Base-by-base conservation (phyloP, 768 basidiomycete genomes). In the Chlorophyllum brunneum region DNA sequence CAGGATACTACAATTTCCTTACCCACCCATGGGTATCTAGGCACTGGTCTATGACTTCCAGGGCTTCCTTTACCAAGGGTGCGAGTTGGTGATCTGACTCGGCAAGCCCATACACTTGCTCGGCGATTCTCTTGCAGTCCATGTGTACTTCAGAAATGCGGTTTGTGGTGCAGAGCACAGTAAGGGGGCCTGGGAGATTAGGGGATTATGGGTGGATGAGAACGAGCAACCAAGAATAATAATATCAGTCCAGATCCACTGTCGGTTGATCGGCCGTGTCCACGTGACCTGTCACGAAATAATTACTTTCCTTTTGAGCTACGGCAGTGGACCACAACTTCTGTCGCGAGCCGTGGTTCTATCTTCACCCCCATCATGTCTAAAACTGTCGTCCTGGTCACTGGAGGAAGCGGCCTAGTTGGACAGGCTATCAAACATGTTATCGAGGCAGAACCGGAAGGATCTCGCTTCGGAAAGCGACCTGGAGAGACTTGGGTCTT, bases 401-500 rank as follows among this genome's bases (percentile, higher is more conserved):
- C 90, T 39, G 91, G 90, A 41, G 92, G 91, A 36, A 79, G 82
- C 56, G 93, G 92, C 16, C 82, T 95, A 45, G 91, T 95, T 30
- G 92, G 92, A n/a, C 79, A 80, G 59, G 93, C 83, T 27, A 88
- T 95, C 62, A 72, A 86, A 62, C 76, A 87, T 62, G 71, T 92
- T 34, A 82, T 95, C 65, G 79, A 91, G 29, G 83, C 78, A 8
- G 92, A 95, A 61, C 82, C 87, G 0, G 76, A 76, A 51, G 88
- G 86, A 16, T 89, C 88, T 52, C 75, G 81, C 44, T 97, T 89
- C 64, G 94, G 88, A 36, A 89, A 82, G 62, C 71, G 68, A 20
- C 69, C 79, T 8, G 86, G 83, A 38, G 94, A 97, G 72, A 79
- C 76, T 29, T 97, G 94, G 94, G 75, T 95, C 39, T 98, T 93